Base-by-base conservation (phyloP, 768 basidiomycete genomes). In the Brasilioporus rufonigricans region DNA sequence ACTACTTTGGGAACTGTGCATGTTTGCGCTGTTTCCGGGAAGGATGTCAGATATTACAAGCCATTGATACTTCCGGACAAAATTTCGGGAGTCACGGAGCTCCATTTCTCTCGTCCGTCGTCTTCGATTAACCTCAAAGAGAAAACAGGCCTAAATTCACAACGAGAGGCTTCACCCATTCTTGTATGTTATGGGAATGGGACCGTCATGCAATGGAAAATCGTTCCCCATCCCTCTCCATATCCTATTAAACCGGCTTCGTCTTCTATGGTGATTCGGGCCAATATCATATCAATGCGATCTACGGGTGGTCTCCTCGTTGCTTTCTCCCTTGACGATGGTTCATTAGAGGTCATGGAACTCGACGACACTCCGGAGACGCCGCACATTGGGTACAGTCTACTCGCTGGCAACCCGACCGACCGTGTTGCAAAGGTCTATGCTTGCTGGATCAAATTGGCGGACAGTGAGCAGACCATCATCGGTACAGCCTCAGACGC, bases 1-100 rank as follows among this genome's bases (percentile, higher is more conserved):
- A 91, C 89, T 14, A 77, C 79, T 14, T 75, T 77, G 1, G 92
- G 93, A 1, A 65, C 77, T 3, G 77, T 93, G 48, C 79, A 79
- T 35, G 71, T 86, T 14, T 93, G 84, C 84, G 71, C 70, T n/a
- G 68, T 90, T 47, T 71, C 72, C 7, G 74, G 73, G 48, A 74
- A 71, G 40, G 62, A 65, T 26, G 64, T 75, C 39, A 70, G 65
- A 31, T 61, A 71, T 19, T 67, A 76, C 21, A 76, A 78, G 7
- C 74, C 77, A 39, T 69, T 85, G 39, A 62, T 68, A 5, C 68
- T 74, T 48, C 72, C 71, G 48, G 75, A 73, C 58, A 76, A 73
- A 21, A 74, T 72, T n/a, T 76, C 77, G 14, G 77, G 76, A 7
- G 78, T 86, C 24, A 77, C 79, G 16, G 79, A 82, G 14, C 69